Evolutionary conservation across 2,329 filamentous ascomycete species (phyloP).

Genomic region (Sclerotinia sclerotiorum): DNA sequence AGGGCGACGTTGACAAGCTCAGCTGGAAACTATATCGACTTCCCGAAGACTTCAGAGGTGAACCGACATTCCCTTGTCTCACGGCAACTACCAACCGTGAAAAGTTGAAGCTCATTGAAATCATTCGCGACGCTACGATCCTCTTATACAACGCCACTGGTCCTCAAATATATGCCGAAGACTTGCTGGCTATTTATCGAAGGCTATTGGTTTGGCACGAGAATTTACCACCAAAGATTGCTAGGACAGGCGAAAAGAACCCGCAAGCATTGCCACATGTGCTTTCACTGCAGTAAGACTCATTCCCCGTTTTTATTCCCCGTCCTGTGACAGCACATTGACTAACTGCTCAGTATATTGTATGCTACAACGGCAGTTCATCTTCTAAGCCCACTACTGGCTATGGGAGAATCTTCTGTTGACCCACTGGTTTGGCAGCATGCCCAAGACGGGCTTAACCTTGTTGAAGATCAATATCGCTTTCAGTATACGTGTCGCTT

Average conservation of each 20-base stretch:
- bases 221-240: conserved; percentile 34
- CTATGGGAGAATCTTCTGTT: conserved; percentile 33
- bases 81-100: conserved; percentile 38
- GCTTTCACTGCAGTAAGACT: conserved; percentile 39
- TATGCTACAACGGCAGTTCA: conserved; percentile 38
- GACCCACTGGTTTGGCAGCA: conserved; percentile 37
- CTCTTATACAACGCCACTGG: conserved; percentile 34
- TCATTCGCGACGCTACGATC: conserved; percentile 35
- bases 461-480: conserved; percentile 38
- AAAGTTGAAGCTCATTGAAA: conserved; percentile 37
- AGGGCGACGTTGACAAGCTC: conserved; percentile 27
- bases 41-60: conserved; percentile 26
- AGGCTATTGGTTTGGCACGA: conserved; percentile 37
- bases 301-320: neutral
- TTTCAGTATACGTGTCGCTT: conserved; percentile 38
- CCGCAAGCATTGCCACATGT: conserved; percentile 39
- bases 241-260: conserved; percentile 30
- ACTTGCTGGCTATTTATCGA: conserved; percentile 37
- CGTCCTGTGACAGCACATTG: neutral
- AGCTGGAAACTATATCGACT: conserved; percentile 37
- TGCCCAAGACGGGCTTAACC: conserved; percentile 39
- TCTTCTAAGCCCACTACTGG: conserved; percentile 39
- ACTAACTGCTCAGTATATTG: conserved; percentile 38
- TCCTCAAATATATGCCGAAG: conserved; percentile 27
- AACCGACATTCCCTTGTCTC: conserved; percentile 31